Percentiles rank a stretch among this genome's conserved stretches.
Evolutionary conservation across 2,329 filamentous ascomycete species (phyloP).

Genomic region (Pestalotiopsis sp.): DNA sequence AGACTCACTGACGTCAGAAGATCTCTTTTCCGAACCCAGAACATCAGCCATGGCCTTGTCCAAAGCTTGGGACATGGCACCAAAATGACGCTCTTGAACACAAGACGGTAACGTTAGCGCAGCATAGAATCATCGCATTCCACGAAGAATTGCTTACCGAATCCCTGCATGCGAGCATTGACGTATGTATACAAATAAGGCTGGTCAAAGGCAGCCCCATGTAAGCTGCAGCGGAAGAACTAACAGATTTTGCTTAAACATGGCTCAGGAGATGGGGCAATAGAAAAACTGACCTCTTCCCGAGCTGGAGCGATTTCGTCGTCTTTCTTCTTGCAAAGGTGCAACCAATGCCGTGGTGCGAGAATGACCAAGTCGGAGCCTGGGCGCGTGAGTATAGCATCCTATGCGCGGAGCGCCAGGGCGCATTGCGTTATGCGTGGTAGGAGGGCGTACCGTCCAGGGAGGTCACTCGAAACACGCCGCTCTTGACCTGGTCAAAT

Average conservation of each 20-base stretch:
- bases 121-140: background rate
- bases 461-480: background rate
- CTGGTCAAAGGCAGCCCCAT: background rate
- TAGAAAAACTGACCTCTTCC: background rate
- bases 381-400: background rate
- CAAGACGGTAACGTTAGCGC: background rate
- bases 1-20: background rate
- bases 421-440: too few species aligned
- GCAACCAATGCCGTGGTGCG: background rate
- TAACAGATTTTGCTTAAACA: background rate
- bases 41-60: background rate
- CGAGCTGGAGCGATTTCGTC: constrained; percentile 2
- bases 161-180: background rate
- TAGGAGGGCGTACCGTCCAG: background rate
- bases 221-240: constrained; percentile 1
- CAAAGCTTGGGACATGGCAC: background rate
- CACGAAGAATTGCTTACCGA: background rate
- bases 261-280: background rate
- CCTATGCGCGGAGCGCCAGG: background rate
- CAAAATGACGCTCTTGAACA: background rate
- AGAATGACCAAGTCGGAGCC: constrained; percentile 6
- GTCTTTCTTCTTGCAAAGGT: background rate
- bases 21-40: background rate
- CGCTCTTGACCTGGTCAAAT: background rate
- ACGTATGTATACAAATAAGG: constrained; percentile 1